A percentile compares a stretch with the other conserved stretches of the same genome.
Conservation (phyloP, 2,329 filamentous ascomycete species). For the Cytospora chrysosperma region DNA sequence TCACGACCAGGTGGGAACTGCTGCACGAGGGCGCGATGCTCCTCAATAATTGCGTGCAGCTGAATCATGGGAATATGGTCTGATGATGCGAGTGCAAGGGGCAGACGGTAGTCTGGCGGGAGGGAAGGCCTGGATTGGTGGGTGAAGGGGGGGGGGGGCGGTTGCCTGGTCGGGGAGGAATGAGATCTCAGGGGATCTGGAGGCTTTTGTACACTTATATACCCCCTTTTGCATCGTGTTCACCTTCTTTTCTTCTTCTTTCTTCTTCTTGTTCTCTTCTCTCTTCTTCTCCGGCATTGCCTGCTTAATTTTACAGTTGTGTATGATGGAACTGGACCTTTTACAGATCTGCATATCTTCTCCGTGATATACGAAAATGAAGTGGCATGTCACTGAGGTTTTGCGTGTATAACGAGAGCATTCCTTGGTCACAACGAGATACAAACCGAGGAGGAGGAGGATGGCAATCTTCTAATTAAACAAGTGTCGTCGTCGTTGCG, state of each 20-base stretch:
- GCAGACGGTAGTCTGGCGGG: background rate
- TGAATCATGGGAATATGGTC: constrained; percentile 40
- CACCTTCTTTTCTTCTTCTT: background rate
- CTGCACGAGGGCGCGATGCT: constrained; percentile 82
- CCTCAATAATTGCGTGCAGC: constrained; percentile 74
- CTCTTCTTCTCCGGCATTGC: background rate
- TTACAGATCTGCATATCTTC: background rate
- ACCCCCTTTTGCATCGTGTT: constrained; percentile 21
- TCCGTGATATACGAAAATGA: background rate
- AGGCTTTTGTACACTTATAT: constrained; percentile 26
- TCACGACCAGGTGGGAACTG: constrained; percentile 84
- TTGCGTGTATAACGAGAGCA: background rate
- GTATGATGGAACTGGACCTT: background rate
- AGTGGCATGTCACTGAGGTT: background rate
- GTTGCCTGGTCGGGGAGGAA: background rate
- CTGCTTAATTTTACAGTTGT: background rate
- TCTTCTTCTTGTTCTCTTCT: too few species aligned
- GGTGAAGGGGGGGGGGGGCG: background rate
- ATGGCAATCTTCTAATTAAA: background rate
- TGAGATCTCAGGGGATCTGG: background rate
- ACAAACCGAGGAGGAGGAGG: too few species aligned
- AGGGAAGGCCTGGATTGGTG: background rate
- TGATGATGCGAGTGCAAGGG: constrained; percentile 30
- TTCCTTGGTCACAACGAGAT: background rate
- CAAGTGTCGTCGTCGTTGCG: background rate